A percentile compares a stretch with the other conserved stretches of the same genome.
Evolutionary conservation across 2,329 filamentous ascomycete genomes (phyloP).

Genomic region (Hysterium pulicare): DNA sequence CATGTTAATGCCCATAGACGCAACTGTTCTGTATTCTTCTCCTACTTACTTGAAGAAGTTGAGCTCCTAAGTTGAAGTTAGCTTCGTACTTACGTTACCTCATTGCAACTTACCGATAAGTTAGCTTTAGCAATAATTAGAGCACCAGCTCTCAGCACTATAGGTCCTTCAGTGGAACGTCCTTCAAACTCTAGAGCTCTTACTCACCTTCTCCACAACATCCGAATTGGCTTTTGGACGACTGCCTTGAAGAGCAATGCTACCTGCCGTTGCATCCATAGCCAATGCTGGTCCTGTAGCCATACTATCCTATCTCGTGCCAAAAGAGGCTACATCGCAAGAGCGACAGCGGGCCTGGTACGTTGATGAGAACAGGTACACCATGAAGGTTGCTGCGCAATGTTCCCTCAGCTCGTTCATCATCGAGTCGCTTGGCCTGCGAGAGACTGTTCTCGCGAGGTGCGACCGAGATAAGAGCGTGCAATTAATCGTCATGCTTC

Average conservation of each 20-base stretch:
- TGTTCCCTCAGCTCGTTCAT: background rate
- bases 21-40: constrained; percentile 7
- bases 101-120: constrained; percentile 16
- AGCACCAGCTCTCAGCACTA: constrained; percentile 22
- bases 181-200: background rate
- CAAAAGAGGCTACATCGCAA: background rate
- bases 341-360: background rate
- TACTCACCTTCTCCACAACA: constrained; percentile 15
- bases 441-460: background rate
- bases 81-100: background rate
- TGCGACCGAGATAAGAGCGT: background rate
- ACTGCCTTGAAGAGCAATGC: constrained; percentile 18
- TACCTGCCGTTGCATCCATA: constrained; percentile 29
- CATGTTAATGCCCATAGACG: constrained; percentile 13
- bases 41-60: constrained; percentile 3
- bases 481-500: background rate
- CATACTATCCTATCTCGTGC: constrained; percentile 26
- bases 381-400: background rate
- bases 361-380: background rate
- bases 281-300: constrained; percentile 18
- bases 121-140: constrained; percentile 35
- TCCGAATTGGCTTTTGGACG: constrained; percentile 15
- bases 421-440: background rate
- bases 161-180: background rate
- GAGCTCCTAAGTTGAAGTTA: constrained; percentile 1